Conservation (phyloP, 371 early-diverging fungal genomes). For the Lichtheimia ramosa region DNA sequence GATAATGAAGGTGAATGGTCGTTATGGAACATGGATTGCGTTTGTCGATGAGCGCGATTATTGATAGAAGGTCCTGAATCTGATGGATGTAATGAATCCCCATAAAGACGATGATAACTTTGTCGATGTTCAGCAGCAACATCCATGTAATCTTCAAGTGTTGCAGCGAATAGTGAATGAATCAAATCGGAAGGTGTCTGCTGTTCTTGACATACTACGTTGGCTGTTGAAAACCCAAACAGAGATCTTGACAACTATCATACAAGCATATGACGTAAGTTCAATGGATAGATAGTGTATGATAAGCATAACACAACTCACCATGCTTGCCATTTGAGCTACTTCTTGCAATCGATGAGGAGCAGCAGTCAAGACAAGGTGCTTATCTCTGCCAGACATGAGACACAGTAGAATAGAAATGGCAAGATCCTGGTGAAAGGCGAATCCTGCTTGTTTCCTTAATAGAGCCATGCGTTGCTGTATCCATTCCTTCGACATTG, state of each 20-base stretch:
- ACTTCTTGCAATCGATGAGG: conserved; percentile 35
- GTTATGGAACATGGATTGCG: conserved; percentile 6
- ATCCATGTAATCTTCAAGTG: conserved; percentile 19
- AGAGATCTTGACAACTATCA: conserved; percentile 37
- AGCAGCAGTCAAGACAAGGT: conserved; percentile 42
- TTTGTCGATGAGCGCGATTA: not conserved
- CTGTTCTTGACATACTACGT: conserved; percentile 27
- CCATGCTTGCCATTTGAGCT: conserved; percentile 43
- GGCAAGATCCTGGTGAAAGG: conserved; percentile 46
- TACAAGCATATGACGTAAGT: not conserved
- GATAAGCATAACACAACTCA: conserved; percentile 9
- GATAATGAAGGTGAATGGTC: not conserved
- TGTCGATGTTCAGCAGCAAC: conserved; percentile 2
- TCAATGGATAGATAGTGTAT: not conserved
- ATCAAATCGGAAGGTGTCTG: conserved; percentile 34
- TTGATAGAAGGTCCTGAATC: conserved; percentile 1
- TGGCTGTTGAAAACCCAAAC: conserved; percentile 46
- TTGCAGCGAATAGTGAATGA: conserved; percentile 32
- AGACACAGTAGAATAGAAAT: conserved; percentile 47
- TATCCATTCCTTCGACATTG: conserved; percentile 41
- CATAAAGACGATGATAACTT: not conserved
- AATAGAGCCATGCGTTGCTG: conserved; percentile 38
- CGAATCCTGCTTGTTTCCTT: conserved; percentile 37
- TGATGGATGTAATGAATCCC: conserved; percentile 2
- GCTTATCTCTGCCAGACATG: conserved; percentile 39